These are phyloP conservation scores for Lipomyces yamanashiensis DNA, from an alignment of 805 yeast species.

Conservation along the genomic window DNA sequence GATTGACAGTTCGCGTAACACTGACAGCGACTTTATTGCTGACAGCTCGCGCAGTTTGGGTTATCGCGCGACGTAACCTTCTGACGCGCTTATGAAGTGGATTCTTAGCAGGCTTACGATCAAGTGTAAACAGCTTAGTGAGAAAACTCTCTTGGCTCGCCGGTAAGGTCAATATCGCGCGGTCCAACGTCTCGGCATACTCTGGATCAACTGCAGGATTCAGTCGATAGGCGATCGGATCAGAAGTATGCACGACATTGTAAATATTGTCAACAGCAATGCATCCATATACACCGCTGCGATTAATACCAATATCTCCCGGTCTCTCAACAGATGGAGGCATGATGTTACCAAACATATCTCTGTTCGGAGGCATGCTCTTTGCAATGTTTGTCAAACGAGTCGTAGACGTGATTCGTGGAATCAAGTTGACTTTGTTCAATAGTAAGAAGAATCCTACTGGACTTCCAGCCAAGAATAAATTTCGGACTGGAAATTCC, in stretches of 20 bases:
- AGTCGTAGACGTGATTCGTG: conserved; percentile 37
- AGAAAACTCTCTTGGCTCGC: conserved; percentile 18
- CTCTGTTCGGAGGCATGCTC: conserved; percentile 7
- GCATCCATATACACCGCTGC: conserved; percentile 51
- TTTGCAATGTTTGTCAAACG: conserved; percentile 3
- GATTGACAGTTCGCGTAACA: conserved; percentile 16
- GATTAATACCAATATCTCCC: conserved; percentile 61
- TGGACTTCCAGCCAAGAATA: conserved; percentile 86
- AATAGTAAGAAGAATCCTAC: conserved; percentile 67
- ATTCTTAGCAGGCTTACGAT: neutral
- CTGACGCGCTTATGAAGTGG: conserved; percentile 13
- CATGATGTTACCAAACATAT: neutral
- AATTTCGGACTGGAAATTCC: conserved; percentile 71
- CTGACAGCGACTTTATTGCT: conserved; percentile 9
- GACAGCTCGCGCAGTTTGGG: conserved; percentile 1
- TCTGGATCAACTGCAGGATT: conserved; percentile 73
- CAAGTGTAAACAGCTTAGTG: conserved; percentile 7
- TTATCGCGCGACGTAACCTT: neutral
- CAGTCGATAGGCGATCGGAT: conserved; percentile 85
- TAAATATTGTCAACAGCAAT: conserved; percentile 74
- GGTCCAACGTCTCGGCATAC: conserved; percentile 40
- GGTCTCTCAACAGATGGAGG: conserved; percentile 39
- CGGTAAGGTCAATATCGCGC: conserved; percentile 41
- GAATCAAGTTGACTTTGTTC: conserved; percentile 41
- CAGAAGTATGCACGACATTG: conserved; percentile 86